Evolutionary conservation across 352 stramenopile species (phyloP), one percentile per base, ranked within the genome.

Genomic region (Plasmopara halstedii): DNA sequence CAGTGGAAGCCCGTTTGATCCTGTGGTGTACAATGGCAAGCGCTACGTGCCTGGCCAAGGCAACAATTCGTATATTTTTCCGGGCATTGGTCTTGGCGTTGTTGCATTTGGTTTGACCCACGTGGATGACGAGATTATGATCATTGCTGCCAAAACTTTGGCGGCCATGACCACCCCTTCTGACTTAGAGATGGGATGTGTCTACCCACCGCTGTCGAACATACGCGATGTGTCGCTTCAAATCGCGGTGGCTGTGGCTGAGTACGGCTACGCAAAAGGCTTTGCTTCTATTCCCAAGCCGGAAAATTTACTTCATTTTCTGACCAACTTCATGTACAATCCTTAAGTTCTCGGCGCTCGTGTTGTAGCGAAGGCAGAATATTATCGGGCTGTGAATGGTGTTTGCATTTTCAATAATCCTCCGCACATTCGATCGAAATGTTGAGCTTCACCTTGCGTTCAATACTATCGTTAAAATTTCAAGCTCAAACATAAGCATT

Each of bases 21-120:
- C 92, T 5, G 88, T 98, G 6, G 58, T 83, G 55, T 73, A 96
- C 45, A 83, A 95, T 51, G 92, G 85, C 42, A 73, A 88, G 55
- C 83, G 61, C 14, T 89, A 71, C 45, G 68, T 90, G 37, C 88
- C 88, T 21, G 80, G 82, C 32, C 88, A 97, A 61, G 81, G 84
- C 62, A 98, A 98, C 77, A 98, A 98, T 70, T 89, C 94, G 63
- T 98, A 98, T 69, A 88, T 99, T 54, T 99, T 99, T 75, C 94
- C 95, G 17, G 95, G 94, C 39, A 75, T 99, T 46, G 95, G 92
- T 18, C 76, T 98, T 4, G 95, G 88, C 29, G 92, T 91, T 17
- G 85, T 97, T n/a, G 69, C 94, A 4, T 87, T 71, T 25, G 83
- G 75, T 3, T 40, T 90, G 23, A 88, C 73, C 13, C 73, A 81